A percentile compares a stretch with the other conserved stretches of the same genome.
Evolutionary conservation across 2,329 filamentous ascomycete genomes (phyloP).

Genomic region (Paraphoma sp.): DNA sequence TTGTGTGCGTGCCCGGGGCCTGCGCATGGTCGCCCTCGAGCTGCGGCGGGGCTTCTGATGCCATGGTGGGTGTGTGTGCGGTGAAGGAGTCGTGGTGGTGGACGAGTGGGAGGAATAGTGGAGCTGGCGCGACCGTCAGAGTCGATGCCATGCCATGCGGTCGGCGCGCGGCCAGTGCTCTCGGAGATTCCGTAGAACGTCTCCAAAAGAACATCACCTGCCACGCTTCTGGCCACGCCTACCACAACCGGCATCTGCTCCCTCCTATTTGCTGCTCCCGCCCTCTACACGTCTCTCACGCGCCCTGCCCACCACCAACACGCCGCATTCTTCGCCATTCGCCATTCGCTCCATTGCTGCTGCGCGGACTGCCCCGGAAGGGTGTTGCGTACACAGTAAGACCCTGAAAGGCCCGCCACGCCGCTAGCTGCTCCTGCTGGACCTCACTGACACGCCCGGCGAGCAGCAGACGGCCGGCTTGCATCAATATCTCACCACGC

Average conservation of each 20-base stretch:
- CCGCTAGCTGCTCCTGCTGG: conserved; percentile 14
- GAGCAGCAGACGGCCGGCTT: background rate
- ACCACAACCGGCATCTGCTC: conserved; percentile 7
- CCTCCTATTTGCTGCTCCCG: conserved; percentile 7
- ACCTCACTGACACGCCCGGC: conserved; percentile 9
- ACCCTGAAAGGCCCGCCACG: conserved; percentile 25
- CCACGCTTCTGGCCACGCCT: conserved; percentile 13
- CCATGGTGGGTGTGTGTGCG: conserved; percentile 27
- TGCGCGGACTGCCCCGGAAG: conserved; percentile 38
- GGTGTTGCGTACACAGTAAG: conserved; percentile 41
- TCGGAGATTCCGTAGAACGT: conserved; percentile 5
- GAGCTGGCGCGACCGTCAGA: conserved; percentile 1
- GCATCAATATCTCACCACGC: conserved; percentile 5
- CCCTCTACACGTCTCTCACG: conserved; percentile 1
- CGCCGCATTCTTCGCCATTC: conserved; percentile 18
- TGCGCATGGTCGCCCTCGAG: conserved; percentile 14
- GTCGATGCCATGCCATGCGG: background rate
- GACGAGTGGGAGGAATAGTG: background rate
- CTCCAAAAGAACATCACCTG: conserved; percentile 15
- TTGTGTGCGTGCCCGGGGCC: conserved; percentile 18
- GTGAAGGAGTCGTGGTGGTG: conserved; percentile 6
- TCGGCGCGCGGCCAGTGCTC: conserved; percentile 8
- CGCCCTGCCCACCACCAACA: conserved; percentile 8
- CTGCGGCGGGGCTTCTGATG: conserved; percentile 28
- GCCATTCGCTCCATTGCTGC: conserved; percentile 30